These are phyloP conservation scores for Exophiala bonariae DNA, from an alignment of 2,329 filamentous ascomycete species.

Conservation along the genomic window DNA sequence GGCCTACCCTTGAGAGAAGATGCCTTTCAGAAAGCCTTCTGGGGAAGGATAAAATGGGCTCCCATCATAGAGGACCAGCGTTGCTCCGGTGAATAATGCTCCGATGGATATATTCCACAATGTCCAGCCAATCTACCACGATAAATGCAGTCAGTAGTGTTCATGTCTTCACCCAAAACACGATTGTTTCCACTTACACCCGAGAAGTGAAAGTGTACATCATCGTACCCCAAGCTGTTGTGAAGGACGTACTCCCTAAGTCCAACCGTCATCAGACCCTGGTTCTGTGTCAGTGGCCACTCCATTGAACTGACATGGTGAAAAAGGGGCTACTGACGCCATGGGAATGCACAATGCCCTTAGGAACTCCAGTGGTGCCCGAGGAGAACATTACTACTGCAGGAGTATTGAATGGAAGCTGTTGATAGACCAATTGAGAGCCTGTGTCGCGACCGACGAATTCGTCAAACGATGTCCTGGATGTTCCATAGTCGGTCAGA, in stretches of 20 bases:
- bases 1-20: neutral
- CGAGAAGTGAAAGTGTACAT: constrained; percentile 46
- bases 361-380: neutral
- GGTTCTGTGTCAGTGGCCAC: no score
- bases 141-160: no score
- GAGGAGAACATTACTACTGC: neutral
- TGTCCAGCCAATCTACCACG: constrained; percentile 38
- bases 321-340: neutral
- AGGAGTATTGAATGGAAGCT: neutral
- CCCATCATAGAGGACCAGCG: constrained; percentile 73
- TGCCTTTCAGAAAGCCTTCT: constrained; percentile 55
- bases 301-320: neutral
- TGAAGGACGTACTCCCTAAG: constrained; percentile 63
- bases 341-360: neutral
- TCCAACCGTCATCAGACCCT: constrained; percentile 27
- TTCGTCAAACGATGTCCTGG: constrained; percentile 14
- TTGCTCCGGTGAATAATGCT: constrained; percentile 59
- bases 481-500: neutral
- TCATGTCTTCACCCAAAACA: no score
- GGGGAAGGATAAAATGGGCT: constrained; percentile 73
- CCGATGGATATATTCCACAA: constrained; percentile 51
- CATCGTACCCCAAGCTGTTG: constrained; percentile 40
- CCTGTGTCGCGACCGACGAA: neutral
- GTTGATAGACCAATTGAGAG: neutral
- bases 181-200: constrained; percentile 19